Evolutionary conservation across 345 rosid genomes (phyloP).

Genomic region (Eucalyptus shirleyi): DNA sequence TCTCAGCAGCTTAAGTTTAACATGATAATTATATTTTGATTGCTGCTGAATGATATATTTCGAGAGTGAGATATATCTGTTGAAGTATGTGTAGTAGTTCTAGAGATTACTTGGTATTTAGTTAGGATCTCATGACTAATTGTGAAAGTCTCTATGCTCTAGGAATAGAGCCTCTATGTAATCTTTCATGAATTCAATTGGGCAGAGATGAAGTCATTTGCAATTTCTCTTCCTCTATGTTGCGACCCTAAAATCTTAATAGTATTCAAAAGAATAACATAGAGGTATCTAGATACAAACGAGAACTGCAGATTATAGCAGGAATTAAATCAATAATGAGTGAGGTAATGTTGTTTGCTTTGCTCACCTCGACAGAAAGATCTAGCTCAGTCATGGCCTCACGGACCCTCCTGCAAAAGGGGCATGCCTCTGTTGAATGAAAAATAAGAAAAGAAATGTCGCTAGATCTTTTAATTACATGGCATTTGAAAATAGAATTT

Average conservation of each 20-base stretch:
- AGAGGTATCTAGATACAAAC: neutral
- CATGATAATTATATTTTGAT: neutral
- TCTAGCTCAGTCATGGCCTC: conserved; percentile 86
- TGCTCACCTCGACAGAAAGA: conserved; percentile 59
- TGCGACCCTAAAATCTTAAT: neutral
- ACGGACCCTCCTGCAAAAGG: conserved; percentile 78
- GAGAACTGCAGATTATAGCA: neutral
- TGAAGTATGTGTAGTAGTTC: neutral
- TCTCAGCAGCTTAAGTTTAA: neutral
- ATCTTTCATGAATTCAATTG: neutral
- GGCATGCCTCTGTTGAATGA: conserved; percentile 67
- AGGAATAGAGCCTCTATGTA: neutral
- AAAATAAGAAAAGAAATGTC: neutral
- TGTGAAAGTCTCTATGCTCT: neutral
- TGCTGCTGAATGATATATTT: neutral
- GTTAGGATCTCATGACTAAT: neutral
- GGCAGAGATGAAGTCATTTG: neutral
- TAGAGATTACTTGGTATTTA: neutral
- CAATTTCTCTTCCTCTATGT: neutral
- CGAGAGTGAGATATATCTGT: neutral
- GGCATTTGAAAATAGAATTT: neutral
- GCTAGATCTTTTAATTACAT: neutral
- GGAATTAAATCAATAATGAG: neutral
- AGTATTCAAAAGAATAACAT: neutral
- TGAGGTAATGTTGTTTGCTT: neutral